Percentiles rank a stretch among this genome's conserved stretches.
Conservation (phyloP, 2,329 filamentous ascomycete genomes). For the Scytalidium lignicola region DNA sequence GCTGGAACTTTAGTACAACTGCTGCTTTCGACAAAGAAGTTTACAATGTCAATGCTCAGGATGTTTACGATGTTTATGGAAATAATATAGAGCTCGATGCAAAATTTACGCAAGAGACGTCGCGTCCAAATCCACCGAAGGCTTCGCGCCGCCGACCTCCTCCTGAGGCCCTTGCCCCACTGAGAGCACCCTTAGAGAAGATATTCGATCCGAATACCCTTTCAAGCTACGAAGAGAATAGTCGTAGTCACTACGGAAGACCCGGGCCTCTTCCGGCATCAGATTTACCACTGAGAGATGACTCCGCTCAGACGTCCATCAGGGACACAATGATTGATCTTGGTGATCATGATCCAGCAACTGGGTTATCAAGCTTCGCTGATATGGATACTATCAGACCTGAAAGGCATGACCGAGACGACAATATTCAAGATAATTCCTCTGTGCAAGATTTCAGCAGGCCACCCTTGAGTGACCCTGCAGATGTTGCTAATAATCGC, state of each 20-base stretch:
- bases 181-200: constrained; percentile 54
- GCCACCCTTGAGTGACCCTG: constrained; percentile 53
- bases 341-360: constrained; percentile 53
- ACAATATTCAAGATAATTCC: constrained; percentile 15
- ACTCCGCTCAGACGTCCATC: constrained; percentile 45
- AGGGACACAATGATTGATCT: constrained; percentile 61
- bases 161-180: constrained; percentile 51
- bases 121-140: constrained; percentile 39
- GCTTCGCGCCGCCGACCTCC: constrained; percentile 45
- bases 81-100: constrained; percentile 44
- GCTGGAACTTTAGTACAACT: constrained; percentile 65
- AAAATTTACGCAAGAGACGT: constrained; percentile 42
- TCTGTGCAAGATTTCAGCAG: constrained; percentile 37
- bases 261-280: constrained; percentile 30
- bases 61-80: constrained; percentile 57
- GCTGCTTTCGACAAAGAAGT: constrained; percentile 58
- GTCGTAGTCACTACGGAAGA: constrained; percentile 53
- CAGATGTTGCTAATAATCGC: constrained; percentile 46
- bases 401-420: constrained; percentile 13
- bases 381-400: constrained; percentile 55
- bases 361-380: constrained; percentile 51
- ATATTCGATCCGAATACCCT: constrained; percentile 63
- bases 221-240: constrained; percentile 60
- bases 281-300: constrained; percentile 55
- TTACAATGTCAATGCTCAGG: constrained; percentile 46